Conservation (phyloP, 495 filamentous ascomycete species). For the Penicillium salamii region DNA sequence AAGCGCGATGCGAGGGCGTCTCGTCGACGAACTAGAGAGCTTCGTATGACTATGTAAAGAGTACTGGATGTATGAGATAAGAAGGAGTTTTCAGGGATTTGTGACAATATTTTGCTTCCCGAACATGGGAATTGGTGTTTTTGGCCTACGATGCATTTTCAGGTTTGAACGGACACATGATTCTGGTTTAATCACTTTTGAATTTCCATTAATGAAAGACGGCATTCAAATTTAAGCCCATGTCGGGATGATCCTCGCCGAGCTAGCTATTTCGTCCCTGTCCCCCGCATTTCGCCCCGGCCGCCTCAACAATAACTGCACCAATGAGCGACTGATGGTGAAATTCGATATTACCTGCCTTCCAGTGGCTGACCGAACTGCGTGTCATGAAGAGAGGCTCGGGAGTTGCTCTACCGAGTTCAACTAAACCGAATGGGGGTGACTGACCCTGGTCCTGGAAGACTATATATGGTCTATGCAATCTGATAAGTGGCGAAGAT, state of each 20-base stretch:
- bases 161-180: neutral
- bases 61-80: neutral
- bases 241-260: slow-evolving; percentile 19
- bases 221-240: no score
- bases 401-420: neutral
- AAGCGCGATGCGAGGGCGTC: slow-evolving; percentile 38
- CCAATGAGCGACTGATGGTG: slow-evolving; percentile 12
- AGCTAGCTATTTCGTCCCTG: neutral
- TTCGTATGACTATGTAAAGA: slow-evolving; percentile 43
- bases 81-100: slow-evolving; percentile 13
- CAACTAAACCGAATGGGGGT: neutral
- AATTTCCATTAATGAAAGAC: no score
- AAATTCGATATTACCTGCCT: neutral
- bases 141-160: slow-evolving; percentile 6
- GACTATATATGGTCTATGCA: slow-evolving; percentile 9
- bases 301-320: slow-evolving; percentile 20
- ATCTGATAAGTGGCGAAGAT: neutral
- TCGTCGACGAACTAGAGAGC: slow-evolving; percentile 30
- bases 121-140: slow-evolving; percentile 3
- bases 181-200: neutral
- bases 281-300: slow-evolving; percentile 20
- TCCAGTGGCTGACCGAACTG: neutral
- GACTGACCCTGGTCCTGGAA: neutral
- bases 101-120: neutral
- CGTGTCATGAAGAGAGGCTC: neutral